Evolutionary conservation across 75 land plant genomes (phyloP).

Genomic region (Cupressus sempervirens): DNA sequence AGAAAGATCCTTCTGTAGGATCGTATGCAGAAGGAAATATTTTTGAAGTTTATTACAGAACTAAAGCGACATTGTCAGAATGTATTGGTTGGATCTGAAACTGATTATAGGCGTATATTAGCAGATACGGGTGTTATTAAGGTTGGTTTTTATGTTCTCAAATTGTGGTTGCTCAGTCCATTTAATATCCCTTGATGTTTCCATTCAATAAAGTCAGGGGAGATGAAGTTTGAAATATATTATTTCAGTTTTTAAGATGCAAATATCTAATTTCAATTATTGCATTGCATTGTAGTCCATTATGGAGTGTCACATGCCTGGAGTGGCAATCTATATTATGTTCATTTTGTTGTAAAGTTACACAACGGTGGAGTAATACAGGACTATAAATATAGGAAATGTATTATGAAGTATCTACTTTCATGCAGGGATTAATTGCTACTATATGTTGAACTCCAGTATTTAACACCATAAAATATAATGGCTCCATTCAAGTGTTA

Average conservation of each 20-base stretch:
- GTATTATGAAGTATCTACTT: neutral
- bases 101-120: constrained; percentile 77
- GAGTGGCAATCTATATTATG: neutral
- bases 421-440: neutral
- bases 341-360: neutral
- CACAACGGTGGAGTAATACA: neutral
- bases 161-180: neutral
- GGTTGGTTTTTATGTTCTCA: constrained; percentile 21
- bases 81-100: constrained; percentile 70
- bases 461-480: neutral
- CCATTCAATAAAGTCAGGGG: neutral
- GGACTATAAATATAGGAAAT: neutral
- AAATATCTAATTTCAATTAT: neutral
- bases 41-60: constrained; percentile 49
- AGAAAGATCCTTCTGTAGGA: constrained; percentile 42
- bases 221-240: neutral
- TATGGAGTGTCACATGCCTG: neutral
- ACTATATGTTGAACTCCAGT: neutral
- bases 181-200: neutral
- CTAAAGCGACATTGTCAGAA: constrained; percentile 63
- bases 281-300: neutral
- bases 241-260: neutral
- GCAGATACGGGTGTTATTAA: constrained; percentile 41
- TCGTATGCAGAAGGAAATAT: constrained; percentile 91
- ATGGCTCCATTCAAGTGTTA: neutral